Percentiles rank a stretch among this genome's conserved stretches.
phyloP scores from a whole-genome alignment of 768 basidiomycete species.

The Xerocomus potaroensis region DNA sequence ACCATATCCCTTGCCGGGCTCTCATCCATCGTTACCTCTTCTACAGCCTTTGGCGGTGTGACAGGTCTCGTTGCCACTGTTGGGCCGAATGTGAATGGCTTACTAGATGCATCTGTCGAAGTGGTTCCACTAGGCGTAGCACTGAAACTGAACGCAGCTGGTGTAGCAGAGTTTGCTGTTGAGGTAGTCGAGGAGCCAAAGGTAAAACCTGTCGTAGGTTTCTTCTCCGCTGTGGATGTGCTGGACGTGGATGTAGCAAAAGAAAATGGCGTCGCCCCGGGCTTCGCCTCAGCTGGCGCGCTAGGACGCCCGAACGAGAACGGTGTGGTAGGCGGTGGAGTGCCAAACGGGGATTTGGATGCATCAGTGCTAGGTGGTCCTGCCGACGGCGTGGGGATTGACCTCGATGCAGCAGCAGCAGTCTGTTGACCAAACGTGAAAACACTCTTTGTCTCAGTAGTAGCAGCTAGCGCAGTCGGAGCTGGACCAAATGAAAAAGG shows the following conservation, averaged over 20 bases:
- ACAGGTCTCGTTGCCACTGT: constrained; percentile 42
- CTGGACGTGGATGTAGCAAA: constrained; percentile 34
- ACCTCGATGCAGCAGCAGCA: constrained; percentile 3
- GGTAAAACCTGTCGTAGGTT: constrained; percentile 36
- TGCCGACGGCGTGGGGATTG: constrained; percentile 6
- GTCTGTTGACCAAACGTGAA: constrained; percentile 33
- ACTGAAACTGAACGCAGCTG: constrained; percentile 46
- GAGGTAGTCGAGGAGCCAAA: constrained; percentile 40
- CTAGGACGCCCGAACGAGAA: constrained; percentile 44
- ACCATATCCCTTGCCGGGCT: constrained; percentile 67
- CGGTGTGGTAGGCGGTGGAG: constrained; percentile 20
- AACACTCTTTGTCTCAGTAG: constrained; percentile 27
- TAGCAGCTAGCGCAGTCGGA: constrained; percentile 1
- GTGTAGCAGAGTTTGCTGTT: constrained; percentile 30
- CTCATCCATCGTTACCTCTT: constrained; percentile 78
- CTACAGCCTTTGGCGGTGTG: constrained; percentile 63
- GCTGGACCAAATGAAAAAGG: constrained; percentile 27
- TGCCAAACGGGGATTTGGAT: constrained; percentile 42
- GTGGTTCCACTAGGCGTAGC: constrained; percentile 32
- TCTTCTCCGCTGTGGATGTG: constrained; percentile 34
- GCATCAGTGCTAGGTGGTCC: constrained; percentile 28
- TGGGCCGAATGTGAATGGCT: constrained; percentile 53
- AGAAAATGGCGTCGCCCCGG: constrained; percentile 16
- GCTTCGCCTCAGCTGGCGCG: constrained; percentile 23
- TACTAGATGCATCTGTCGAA: constrained; percentile 42